phyloP scores from a whole-genome alignment of 805 yeast species.

The Metschnikowia rubicola region DNA sequence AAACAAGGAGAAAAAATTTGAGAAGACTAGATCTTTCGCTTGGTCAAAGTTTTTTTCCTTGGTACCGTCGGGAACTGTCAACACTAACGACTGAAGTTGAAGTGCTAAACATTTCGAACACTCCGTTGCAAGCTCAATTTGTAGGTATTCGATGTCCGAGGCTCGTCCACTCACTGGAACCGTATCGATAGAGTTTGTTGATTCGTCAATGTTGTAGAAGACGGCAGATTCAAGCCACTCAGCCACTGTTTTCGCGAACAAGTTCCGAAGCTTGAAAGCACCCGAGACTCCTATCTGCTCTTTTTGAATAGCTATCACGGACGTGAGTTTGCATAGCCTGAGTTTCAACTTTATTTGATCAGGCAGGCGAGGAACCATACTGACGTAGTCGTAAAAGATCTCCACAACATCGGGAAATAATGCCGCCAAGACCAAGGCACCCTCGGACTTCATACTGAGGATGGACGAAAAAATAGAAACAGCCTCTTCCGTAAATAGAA shows the following conservation, averaged over 20 bases:
- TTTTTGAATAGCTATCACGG: constrained; percentile 33
- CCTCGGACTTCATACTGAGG: constrained; percentile 32
- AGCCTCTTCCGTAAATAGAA: constrained; percentile 47
- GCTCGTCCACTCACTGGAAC: constrained; percentile 16
- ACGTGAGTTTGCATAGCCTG: constrained; percentile 39
- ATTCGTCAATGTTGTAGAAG: constrained; percentile 25
- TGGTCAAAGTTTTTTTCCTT: constrained; percentile 51
- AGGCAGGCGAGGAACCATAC: constrained; percentile 23
- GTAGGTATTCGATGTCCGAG: constrained; percentile 44
- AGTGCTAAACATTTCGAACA: constrained; percentile 56
- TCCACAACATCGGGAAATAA: constrained; percentile 29
- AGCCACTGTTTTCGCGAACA: constrained; percentile 42
- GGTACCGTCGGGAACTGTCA: constrained; percentile 57
- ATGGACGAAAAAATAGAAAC: constrained; percentile 44
- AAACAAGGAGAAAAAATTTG: constrained; percentile 62
- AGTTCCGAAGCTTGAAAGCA: constrained; percentile 47
- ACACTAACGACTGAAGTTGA: constrained; percentile 51
- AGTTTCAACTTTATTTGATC: constrained; percentile 39
- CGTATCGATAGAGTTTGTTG: not conserved
- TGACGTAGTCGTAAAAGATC: constrained; percentile 26
- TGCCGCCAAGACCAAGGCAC: constrained; percentile 32
- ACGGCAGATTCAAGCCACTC: constrained; percentile 57
- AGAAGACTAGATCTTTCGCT: constrained; percentile 59
- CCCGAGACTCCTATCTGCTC: constrained; percentile 37
- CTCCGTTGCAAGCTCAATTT: constrained; percentile 62